Evolutionary conservation across 1,139 yeast genomes (phyloP).

Genomic region (Nadsonia starkeyi-henricii): DNA sequence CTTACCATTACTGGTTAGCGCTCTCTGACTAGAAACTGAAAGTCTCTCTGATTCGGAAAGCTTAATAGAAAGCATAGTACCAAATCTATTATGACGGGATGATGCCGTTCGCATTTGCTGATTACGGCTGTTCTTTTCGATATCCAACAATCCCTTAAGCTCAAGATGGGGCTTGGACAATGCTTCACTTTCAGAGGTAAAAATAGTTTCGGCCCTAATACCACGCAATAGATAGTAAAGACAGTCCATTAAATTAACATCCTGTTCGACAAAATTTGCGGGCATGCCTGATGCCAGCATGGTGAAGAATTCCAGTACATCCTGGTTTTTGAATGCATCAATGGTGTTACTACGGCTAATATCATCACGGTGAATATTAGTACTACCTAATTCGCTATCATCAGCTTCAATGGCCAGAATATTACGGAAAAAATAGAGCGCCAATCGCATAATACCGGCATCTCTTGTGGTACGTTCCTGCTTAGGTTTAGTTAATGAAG

Average conservation of each 20-base stretch:
- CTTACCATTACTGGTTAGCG: slow-evolving; percentile 33
- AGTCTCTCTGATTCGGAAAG: slow-evolving; percentile 42
- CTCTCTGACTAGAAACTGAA: slow-evolving; percentile 68
- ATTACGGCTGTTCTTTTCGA: slow-evolving; percentile 43
- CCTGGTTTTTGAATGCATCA: slow-evolving; percentile 44
- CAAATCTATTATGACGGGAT: slow-evolving; percentile 83
- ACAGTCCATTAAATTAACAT: slow-evolving; percentile 54
- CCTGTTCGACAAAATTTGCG: slow-evolving; percentile 50
- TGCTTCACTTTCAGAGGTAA: slow-evolving; percentile 3
- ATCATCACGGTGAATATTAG: no score
- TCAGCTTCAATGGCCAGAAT: slow-evolving; percentile 64
- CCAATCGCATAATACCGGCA: slow-evolving; percentile 56
- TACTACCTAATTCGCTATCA: slow-evolving; percentile 18
- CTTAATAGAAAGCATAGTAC: slow-evolving; percentile 64
- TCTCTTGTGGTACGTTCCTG: slow-evolving; percentile 57
- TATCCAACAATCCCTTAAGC: slow-evolving; percentile 39
- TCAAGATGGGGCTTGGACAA: slow-evolving; percentile 7
- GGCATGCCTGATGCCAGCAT: slow-evolving; percentile 57
- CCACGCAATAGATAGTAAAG: slow-evolving; percentile 50
- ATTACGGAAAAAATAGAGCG: slow-evolving; percentile 62
- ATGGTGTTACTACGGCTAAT: slow-evolving; percentile 50
- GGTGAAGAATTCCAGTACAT: slow-evolving; percentile 56
- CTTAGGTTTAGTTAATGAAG: slow-evolving; percentile 39
- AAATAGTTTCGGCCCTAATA: slow-evolving; percentile 29
- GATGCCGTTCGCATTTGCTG: slow-evolving; percentile 26